Evolutionary conservation across 2,329 filamentous ascomycete species (phyloP).

Genomic region (Trichoderma polysporum): DNA sequence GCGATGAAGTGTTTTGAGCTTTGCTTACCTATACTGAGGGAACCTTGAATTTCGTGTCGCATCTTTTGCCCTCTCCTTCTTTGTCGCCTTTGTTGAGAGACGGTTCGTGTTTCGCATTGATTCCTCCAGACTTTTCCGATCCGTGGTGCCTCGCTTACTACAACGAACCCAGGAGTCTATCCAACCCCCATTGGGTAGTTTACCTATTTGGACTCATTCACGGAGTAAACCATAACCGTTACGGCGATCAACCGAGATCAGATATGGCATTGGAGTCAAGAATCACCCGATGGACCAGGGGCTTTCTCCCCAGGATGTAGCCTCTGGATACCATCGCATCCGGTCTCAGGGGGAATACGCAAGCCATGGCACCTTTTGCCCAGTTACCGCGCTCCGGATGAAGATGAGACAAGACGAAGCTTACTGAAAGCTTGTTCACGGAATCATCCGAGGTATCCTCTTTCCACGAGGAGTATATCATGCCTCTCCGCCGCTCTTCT

Average conservation of each 20-base stretch:
- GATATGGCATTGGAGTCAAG: background rate
- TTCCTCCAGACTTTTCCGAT: background rate
- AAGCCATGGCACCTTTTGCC: background rate
- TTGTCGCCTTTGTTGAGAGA: background rate
- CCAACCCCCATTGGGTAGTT: background rate
- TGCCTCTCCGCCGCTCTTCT: background rate
- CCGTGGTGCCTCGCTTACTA: background rate
- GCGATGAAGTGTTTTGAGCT: background rate
- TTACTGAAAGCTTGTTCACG: background rate
- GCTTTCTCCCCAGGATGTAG: background rate
- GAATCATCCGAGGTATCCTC: constrained; percentile 6
- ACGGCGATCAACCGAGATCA: background rate
- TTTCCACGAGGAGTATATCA: constrained; percentile 1
- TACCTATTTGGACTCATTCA: background rate
- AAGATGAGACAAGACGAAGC: constrained; percentile 1
- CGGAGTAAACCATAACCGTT: background rate
- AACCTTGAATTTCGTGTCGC: background rate
- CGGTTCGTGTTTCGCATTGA: constrained; percentile 6
- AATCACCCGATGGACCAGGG: background rate
- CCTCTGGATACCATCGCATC: constrained; percentile 19
- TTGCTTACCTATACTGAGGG: background rate
- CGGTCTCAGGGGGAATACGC: constrained; percentile 25
- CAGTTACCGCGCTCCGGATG: background rate
- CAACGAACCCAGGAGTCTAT: background rate
- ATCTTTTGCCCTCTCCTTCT: background rate